Evolutionary conservation across 345 rosid species (phyloP).

Genomic region (Corchorus capsularis): DNA sequence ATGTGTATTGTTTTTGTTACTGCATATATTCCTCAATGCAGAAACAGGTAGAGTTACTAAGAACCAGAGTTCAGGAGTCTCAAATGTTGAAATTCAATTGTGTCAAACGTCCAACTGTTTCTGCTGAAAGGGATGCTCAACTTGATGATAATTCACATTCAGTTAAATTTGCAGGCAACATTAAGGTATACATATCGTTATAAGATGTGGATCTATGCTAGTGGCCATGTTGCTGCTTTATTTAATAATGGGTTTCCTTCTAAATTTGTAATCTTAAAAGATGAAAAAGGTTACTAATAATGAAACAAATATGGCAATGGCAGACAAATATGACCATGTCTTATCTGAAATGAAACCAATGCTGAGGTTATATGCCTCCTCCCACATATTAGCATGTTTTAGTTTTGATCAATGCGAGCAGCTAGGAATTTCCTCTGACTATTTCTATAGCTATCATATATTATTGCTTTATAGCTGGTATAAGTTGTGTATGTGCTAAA

Average conservation of each 20-base stretch:
- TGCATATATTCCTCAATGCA: constrained; percentile 41
- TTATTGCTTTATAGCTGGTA: not conserved
- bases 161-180: constrained; percentile 29
- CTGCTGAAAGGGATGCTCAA: constrained; percentile 31
- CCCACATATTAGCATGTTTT: constrained; percentile 1
- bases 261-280: not conserved
- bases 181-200: constrained; percentile 49
- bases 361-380: not conserved
- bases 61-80: constrained; percentile 50
- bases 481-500: not conserved
- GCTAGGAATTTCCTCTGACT: not conserved
- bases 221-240: not conserved
- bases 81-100: constrained; percentile 50
- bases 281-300: not conserved
- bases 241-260: not conserved
- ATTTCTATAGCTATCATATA: not conserved
- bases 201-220: constrained; percentile 11
- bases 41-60: constrained; percentile 53
- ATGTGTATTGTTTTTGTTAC: constrained; percentile 25
- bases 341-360: constrained; percentile 5
- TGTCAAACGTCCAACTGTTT: constrained; percentile 26
- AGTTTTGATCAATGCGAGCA: not conserved
- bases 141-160: constrained; percentile 27
- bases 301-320: not conserved
- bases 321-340: not conserved